Base-by-base conservation (phyloP, 108 stramenopile genomes). In the Parmales sp. region DNA sequence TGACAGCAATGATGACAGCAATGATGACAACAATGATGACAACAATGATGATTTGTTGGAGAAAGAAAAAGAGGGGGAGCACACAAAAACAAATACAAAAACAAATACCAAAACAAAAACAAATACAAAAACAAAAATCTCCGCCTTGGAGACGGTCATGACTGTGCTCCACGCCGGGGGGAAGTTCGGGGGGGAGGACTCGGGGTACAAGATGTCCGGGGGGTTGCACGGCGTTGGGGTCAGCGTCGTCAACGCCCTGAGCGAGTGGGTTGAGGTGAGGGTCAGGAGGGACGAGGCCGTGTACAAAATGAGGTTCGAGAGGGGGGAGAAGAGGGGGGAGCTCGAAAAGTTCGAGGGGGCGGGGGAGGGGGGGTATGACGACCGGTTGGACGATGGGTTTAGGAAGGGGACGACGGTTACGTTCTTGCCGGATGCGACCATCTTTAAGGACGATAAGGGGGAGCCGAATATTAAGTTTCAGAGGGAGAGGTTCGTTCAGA, bases 171-270 rank as follows among this genome's bases (percentile, higher is more conserved):
- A 97, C 69, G 95, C 95, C 0, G 95, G 95, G 11, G 95, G 95
- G n/a, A 97, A 97, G 77, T 97, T 97, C 65, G 93, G 90, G 49
- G 75, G 68, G 31, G 85, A 83, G 20, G 76, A 54, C 18, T 75
- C 80, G 43, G 95, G 93, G 3, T 96, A 96, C 78, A 92, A 94
- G 73, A 92, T 93, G 20, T 81, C 79, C 29, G 95, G 95, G 9
- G 95, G 95, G 8, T 71, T 96, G 65, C 95, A 96, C 74, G 95
- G 95, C 39, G 95, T 96, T 18, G 95, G 95, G n/a, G 89, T 96
- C 39, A 84, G 80, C 50, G 95, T 96, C 7, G 95, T 96, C 7
- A 96, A 96, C 81, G 95, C 95, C 9, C 71, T 96, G 51, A 88
- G 86, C 45, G 77, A 86, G 65, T 80, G 65, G 65, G 87, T 94